Evolutionary conservation across 1,284 basidiomycete genomes (phyloP), one percentile per base, ranked within the genome.

Genomic region (Trametes pubescens): DNA sequence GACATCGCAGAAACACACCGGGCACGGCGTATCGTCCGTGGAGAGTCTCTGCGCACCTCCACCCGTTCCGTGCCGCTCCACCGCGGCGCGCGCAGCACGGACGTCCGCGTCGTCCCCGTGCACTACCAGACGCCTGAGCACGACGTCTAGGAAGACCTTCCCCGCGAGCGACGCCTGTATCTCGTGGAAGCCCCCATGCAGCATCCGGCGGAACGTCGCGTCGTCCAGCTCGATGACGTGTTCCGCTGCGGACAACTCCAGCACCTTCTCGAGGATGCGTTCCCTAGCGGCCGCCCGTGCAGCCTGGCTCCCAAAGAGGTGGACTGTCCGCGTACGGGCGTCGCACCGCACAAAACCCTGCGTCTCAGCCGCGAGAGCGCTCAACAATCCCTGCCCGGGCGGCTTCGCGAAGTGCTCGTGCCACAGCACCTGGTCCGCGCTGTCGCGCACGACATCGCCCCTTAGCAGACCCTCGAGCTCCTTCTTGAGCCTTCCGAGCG

Each of bases 321-420:
- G 76, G 46, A 86, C 65, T 26, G 72, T 67, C 40, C 76, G 77
- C 5, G 71, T 72, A 16, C 79, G 78, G 34, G 68, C 69, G 61
- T 86, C 82, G 21, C 76, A 72, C 40, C 77, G 72, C 32, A 86
- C 72, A 54, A 79, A 80, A 37, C 76, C 75, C 13, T 67, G 63
- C 2, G 69, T 65, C 26, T 78, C 74, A 1, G 65, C 53, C 59
- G 81, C 79, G 22, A 82, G 51, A 24, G 69, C 69, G 10, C 78
- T 75, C 35, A 86, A 57, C 16, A 74, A 73, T 22, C 75, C 76
- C 18, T 61, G 58, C 52, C 82, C 80, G 56, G 75, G 79, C 8
- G 75, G 52, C 18, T 74, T 72, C 21, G 79, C 75, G 62, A 86
- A 81, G 59, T 82, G 82, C 14, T 80, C 79, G 61, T 84, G 80